These are phyloP conservation scores for Endothia cerciana DNA, from an alignment of 2,329 filamentous ascomycete genomes.

Conservation along the genomic window DNA sequence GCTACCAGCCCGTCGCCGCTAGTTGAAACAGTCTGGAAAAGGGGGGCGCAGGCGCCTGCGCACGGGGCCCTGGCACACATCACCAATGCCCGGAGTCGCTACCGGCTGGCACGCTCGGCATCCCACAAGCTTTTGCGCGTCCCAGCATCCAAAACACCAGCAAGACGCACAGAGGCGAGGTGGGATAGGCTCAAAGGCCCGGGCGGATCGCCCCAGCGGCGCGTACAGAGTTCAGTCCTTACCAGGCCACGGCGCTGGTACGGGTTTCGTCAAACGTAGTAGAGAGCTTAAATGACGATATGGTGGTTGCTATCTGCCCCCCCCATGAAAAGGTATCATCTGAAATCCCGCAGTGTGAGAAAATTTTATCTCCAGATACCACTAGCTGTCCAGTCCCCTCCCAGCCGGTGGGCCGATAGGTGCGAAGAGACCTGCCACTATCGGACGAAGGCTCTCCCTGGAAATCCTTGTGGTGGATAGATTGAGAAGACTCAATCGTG, in stretches of 20 bases:
- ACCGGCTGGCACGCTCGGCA: no score
- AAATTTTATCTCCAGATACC: no score
- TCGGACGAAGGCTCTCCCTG: neutral
- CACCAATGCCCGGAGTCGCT: neutral
- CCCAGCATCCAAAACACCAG: neutral
- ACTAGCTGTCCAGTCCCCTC: neutral
- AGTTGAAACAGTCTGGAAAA: constrained; percentile 9
- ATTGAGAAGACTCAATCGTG: neutral
- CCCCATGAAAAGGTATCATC: neutral
- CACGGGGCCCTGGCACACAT: neutral
- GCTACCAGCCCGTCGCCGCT: constrained; percentile 5
- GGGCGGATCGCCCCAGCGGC: no score
- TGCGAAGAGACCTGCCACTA: constrained; percentile 4
- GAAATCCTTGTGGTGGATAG: neutral
- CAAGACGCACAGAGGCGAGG: neutral
- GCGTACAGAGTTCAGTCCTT: neutral
- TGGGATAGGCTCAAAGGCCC: neutral
- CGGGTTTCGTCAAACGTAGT: neutral
- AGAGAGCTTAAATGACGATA: neutral
- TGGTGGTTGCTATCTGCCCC: neutral
- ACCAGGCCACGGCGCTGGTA: neutral
- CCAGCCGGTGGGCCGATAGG: no score
- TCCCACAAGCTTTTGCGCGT: neutral
- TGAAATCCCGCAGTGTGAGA: no score
- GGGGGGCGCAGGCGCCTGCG: constrained; percentile 7